A percentile compares a stretch with the other conserved stretches of the same genome.
Conservation (phyloP, 164 flowering plant genomes). For the Paratinospora sagittata region DNA sequence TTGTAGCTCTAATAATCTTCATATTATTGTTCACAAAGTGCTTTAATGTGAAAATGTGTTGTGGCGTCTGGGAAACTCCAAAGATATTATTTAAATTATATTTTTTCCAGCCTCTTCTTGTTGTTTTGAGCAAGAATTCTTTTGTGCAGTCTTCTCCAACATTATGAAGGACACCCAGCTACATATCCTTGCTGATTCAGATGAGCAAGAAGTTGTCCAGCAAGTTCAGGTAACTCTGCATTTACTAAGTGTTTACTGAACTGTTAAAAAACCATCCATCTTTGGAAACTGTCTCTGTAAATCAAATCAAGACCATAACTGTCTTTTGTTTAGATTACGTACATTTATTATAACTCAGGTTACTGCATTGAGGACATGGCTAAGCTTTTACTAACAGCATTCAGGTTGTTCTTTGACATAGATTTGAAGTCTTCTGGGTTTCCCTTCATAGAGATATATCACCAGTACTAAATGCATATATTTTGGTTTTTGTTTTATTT, state of each 20-base stretch:
- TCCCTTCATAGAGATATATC: no score
- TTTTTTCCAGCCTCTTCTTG: not conserved
- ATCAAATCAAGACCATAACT: not conserved
- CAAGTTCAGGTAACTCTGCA: slow-evolving; percentile 77
- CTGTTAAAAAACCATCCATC: not conserved
- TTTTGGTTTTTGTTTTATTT: no score
- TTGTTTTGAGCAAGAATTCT: not conserved
- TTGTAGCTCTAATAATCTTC: not conserved
- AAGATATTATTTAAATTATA: not conserved
- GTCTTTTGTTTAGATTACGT: not conserved
- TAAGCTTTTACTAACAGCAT: not conserved
- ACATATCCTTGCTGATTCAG: slow-evolving; percentile 90
- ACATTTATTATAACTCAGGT: not conserved
- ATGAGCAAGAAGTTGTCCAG: slow-evolving; percentile 89
- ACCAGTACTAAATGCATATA: no score
- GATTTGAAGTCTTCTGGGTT: not conserved
- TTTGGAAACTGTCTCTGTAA: not conserved
- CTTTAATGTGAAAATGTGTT: not conserved
- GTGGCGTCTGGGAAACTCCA: no score
- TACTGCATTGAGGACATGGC: not conserved
- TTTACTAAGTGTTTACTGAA: not conserved
- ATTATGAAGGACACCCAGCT: slow-evolving; percentile 78
- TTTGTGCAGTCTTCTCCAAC: slow-evolving; percentile 80
- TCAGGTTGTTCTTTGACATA: not conserved
- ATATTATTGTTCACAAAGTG: not conserved